Base-by-base conservation (phyloP, 2,329 filamentous ascomycete genomes). In the Ophiocordyceps camponoti-leonardi region DNA sequence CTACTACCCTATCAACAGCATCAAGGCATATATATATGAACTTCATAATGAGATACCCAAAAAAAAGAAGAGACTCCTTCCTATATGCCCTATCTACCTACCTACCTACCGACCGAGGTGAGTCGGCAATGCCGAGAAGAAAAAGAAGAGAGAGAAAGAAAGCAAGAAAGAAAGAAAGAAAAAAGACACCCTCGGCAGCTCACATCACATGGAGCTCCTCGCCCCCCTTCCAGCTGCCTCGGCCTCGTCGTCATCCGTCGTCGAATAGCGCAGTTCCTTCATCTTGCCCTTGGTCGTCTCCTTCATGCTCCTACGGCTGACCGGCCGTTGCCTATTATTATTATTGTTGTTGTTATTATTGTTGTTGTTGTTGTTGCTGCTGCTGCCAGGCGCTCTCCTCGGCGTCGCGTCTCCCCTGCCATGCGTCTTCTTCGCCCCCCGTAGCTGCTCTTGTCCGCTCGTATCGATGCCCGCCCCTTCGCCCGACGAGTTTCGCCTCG, bases 401-500 rank as follows among this genome's bases (percentile, higher is more conserved):
- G 55, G 55, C 28, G 54, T 56, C 44, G 52, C 47, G 16, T 53
- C 55, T 4, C 53, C 52, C 46, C 54, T 60, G 40, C 16, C 11
- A 14, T 11, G n/a, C 8, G 49, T 44, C 41, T 50, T 51, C 46
- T 56, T 59, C 44, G 51, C 43, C 43, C 56, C n/a, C n/a, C n/a
- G n/a, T n/a, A n/a, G 54, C 35, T 39, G 35, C 26, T 60, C 59
- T 35, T 54, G 49, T 26, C 59, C 60, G 4, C 63, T 61, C 12
- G 61, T 55, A 45, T 67, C 65, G 20, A 61, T 57, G 26, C 54
- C 48, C 12, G 50, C 48, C 23, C 63, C 62, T 12, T 71, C 70
- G 20, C 64, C 65, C 2, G 66, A 72, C 10, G 73, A 76, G 51
- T 73, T 75, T 44, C 68, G 66, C 26, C 67, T 64, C 7, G 72